Evolutionary conservation across 768 basidiomycete genomes (phyloP).

Genomic region (Daedalea quercina): DNA sequence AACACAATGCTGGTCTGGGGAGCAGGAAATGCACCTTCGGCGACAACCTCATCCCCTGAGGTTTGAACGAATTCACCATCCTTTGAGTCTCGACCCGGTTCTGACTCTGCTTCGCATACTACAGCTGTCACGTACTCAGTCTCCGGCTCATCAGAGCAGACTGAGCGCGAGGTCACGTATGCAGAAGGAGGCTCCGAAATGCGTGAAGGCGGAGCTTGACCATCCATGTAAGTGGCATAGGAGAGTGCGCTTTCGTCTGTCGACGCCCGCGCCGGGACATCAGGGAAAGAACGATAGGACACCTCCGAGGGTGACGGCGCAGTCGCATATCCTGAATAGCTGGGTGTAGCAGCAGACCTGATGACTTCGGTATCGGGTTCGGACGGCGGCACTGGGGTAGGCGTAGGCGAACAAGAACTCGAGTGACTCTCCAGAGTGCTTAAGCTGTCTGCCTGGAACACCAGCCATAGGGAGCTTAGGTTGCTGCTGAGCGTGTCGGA

Average conservation of each 20-base stretch:
- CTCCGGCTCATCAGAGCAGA: constrained; percentile 29
- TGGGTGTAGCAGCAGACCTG: neutral
- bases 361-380: neutral
- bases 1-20: too few relatives aligned
- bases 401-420: constrained; percentile 10
- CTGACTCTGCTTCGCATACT: constrained; percentile 34
- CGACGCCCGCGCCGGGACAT: constrained; percentile 46
- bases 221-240: too few relatives aligned
- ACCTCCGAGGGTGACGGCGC: constrained; percentile 17
- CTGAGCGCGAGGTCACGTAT: constrained; percentile 30
- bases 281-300: constrained; percentile 52
- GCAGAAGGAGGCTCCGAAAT: constrained; percentile 32
- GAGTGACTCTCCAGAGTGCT: constrained; percentile 22
- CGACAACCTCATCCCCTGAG: too few relatives aligned
- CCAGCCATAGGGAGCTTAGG: too few relatives aligned
- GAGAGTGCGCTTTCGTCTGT: constrained; percentile 18
- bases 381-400: constrained; percentile 10
- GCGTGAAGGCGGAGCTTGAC: constrained; percentile 23
- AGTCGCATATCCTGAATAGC: neutral
- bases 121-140: constrained; percentile 46
- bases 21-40: too few relatives aligned
- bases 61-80: too few relatives aligned
- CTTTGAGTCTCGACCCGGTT: constrained; percentile 4
- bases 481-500: too few relatives aligned
- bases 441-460: constrained; percentile 4